Evolutionary conservation across 345 rosid species (phyloP).

Genomic region (Salix viminalis): DNA sequence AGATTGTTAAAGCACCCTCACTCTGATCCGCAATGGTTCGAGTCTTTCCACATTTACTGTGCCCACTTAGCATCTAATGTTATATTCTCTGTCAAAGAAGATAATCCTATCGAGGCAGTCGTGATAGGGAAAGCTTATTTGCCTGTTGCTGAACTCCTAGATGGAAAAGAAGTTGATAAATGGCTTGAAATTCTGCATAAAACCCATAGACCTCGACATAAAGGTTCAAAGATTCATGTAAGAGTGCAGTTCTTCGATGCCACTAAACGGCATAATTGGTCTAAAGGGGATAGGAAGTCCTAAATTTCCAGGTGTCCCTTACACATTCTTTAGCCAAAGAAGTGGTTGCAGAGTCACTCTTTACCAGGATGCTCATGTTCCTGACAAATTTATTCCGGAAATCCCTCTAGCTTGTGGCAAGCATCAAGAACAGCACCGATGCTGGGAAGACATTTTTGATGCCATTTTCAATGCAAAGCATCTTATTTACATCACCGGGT

Average conservation of each 20-base stretch:
- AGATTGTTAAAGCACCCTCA: conserved; percentile 23
- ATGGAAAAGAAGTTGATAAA: conserved; percentile 33
- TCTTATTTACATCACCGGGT: conserved; percentile 49
- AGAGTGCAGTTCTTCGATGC: conserved; percentile 35
- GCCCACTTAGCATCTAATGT: conserved; percentile 47
- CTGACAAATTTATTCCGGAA: conserved; percentile 27
- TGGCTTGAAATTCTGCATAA: conserved; percentile 37
- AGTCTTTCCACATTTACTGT: conserved; percentile 44
- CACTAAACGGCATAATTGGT: conserved; percentile 30
- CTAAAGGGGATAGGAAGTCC: conserved; percentile 43
- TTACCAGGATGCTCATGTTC: conserved; percentile 56
- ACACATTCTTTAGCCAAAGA: conserved; percentile 43
- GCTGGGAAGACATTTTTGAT: conserved; percentile 56
- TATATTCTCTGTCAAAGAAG: conserved; percentile 40
- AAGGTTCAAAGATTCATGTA: conserved; percentile 40
- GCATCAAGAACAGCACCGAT: conserved; percentile 29
- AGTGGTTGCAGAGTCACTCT: conserved; percentile 45
- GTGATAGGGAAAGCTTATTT: conserved; percentile 44
- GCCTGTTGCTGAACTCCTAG: conserved; percentile 32
- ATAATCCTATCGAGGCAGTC: conserved; percentile 27
- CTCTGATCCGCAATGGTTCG: conserved; percentile 31
- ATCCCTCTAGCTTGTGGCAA: conserved; percentile 33
- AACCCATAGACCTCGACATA: conserved; percentile 14
- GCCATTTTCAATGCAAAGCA: conserved; percentile 44
- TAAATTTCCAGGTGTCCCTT: conserved; percentile 42